These are phyloP conservation scores for Backusella sp. DNA, from an alignment of 192 early-diverging fungal species.

Conservation along the genomic window DNA sequence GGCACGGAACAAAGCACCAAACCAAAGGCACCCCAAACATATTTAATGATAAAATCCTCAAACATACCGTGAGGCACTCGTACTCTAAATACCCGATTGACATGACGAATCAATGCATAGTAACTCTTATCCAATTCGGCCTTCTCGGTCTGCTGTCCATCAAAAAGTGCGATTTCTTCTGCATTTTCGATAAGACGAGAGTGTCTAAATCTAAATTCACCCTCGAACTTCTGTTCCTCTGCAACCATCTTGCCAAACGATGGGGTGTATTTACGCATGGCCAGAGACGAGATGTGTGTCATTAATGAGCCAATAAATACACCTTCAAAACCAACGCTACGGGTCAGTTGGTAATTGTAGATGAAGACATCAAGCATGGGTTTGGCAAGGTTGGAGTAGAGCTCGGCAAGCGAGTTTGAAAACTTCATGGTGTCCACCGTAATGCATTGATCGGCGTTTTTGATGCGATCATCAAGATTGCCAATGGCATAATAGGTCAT, in stretches of 20 bases:
- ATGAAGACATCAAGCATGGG: conserved; percentile 92
- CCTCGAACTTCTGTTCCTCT: conserved; percentile 88
- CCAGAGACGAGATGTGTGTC: conserved; percentile 73
- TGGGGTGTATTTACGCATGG: conserved; percentile 84
- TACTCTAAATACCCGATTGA: conserved; percentile 82
- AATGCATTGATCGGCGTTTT: conserved; percentile 87
- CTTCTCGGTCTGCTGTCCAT: conserved; percentile 83
- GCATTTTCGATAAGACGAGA: conserved; percentile 93
- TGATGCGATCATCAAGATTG: conserved; percentile 91
- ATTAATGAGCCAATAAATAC: conserved; percentile 80
- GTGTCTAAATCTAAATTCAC: conserved; percentile 94
- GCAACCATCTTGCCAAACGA: conserved; percentile 97
- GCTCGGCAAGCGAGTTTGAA: conserved; percentile 77
- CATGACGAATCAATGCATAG: conserved; percentile 77
- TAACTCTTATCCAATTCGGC: conserved; percentile 78
- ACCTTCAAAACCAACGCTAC: conserved; percentile 81
- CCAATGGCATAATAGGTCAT: conserved; percentile 94
- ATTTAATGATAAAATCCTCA: conserved; percentile 98
- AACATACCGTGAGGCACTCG: conserved; percentile 92
- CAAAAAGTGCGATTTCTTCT: conserved; percentile 93
- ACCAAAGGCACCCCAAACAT: conserved; percentile 95
- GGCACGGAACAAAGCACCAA: conserved; percentile 84
- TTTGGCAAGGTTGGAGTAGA: conserved; percentile 96
- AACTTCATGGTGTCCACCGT: conserved; percentile 93
- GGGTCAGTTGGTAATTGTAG: conserved; percentile 85